Evolutionary conservation across 805 yeast species (phyloP).

Genomic region (Hanseniaspora meyeri): DNA sequence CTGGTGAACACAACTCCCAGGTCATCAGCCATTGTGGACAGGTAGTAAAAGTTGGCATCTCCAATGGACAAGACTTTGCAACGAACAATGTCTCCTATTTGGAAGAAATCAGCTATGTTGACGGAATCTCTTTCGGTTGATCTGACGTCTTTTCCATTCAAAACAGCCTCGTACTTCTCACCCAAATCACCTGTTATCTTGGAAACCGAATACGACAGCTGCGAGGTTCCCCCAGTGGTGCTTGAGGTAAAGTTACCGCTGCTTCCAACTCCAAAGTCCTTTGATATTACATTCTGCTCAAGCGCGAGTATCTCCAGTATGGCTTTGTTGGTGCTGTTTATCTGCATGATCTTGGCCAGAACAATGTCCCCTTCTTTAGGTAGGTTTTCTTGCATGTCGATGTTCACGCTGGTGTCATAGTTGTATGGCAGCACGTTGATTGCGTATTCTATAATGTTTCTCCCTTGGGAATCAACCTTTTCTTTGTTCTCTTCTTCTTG

Average conservation of each 20-base stretch:
- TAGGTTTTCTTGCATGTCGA: constrained; percentile 35
- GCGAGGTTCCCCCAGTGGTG: constrained; percentile 47
- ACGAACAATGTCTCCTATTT: constrained; percentile 86
- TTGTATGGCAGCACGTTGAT: constrained; percentile 25
- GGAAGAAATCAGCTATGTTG: constrained; percentile 61
- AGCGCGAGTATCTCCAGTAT: constrained; percentile 62
- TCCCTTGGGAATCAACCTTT: neutral
- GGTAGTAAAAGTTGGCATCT: constrained; percentile 82
- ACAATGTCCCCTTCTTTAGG: constrained; percentile 83
- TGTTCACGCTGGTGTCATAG: constrained; percentile 16
- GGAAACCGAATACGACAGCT: constrained; percentile 32
- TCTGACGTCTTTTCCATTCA: constrained; percentile 77
- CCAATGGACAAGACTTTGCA: constrained; percentile 76
- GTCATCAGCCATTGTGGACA: constrained; percentile 81
- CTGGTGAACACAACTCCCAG: constrained; percentile 87
- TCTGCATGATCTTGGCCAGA: constrained; percentile 56
- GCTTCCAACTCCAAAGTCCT: constrained; percentile 57
- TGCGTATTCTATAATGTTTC: constrained; percentile 18
- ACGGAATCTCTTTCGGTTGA: constrained; percentile 85
- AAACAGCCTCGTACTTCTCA: constrained; percentile 76
- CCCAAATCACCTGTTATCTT: constrained; percentile 60
- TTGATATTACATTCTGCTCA: constrained; percentile 45
- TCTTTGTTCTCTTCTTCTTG: neutral
- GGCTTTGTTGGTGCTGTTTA: constrained; percentile 52
- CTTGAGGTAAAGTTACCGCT: constrained; percentile 34